Percentiles rank a stretch among this genome's conserved stretches.
phyloP scores from a whole-genome alignment of 2,329 filamentous ascomycete genomes.

The Fusarium temperatum region DNA sequence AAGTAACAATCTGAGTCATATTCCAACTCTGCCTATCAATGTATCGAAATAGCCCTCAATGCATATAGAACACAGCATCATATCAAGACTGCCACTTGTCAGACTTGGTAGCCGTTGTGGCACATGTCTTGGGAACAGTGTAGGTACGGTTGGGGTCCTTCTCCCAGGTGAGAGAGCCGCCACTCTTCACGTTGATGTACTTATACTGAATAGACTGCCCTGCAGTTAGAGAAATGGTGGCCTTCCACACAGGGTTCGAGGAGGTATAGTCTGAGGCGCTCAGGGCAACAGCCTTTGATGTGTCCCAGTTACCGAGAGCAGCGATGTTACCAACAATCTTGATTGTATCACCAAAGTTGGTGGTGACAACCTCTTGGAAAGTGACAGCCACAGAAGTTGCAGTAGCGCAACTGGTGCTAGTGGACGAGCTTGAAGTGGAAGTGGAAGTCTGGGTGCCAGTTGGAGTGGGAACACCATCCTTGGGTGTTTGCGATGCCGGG shows the following conservation, averaged over 20 bases:
- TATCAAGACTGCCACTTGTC: slow-evolving; percentile 45
- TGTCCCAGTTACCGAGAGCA: slow-evolving; percentile 71
- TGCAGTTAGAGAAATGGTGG: slow-evolving; percentile 61
- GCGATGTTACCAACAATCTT: slow-evolving; percentile 69
- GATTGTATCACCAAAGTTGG: slow-evolving; percentile 69
- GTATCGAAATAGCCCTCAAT: not conserved
- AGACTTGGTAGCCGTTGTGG: slow-evolving; percentile 38
- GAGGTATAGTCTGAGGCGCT: slow-evolving; percentile 67
- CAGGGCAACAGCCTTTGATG: slow-evolving; percentile 62
- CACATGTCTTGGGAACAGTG: slow-evolving; percentile 46
- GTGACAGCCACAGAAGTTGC: slow-evolving; percentile 65
- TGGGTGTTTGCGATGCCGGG: slow-evolving; percentile 59
- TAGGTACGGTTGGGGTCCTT: slow-evolving; percentile 61
- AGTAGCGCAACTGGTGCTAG: slow-evolving; percentile 49
- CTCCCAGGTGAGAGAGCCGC: slow-evolving; percentile 71
- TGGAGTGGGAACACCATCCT: slow-evolving; percentile 45
- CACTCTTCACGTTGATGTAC: slow-evolving; percentile 67
- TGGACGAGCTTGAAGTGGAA: slow-evolving; percentile 38
- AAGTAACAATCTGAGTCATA: not conserved
- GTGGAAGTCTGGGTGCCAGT: slow-evolving; percentile 43
- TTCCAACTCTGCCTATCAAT: not conserved
- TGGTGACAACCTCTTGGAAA: slow-evolving; percentile 68
- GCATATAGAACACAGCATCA: not conserved
- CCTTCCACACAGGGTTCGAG: slow-evolving; percentile 69
- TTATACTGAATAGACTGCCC: slow-evolving; percentile 72